Percentiles rank a stretch among this genome's conserved stretches.
These are phyloP conservation scores for Pyricularia sp. DNA, from an alignment of 2,329 filamentous ascomycete species.

Conservation along the genomic window DNA sequence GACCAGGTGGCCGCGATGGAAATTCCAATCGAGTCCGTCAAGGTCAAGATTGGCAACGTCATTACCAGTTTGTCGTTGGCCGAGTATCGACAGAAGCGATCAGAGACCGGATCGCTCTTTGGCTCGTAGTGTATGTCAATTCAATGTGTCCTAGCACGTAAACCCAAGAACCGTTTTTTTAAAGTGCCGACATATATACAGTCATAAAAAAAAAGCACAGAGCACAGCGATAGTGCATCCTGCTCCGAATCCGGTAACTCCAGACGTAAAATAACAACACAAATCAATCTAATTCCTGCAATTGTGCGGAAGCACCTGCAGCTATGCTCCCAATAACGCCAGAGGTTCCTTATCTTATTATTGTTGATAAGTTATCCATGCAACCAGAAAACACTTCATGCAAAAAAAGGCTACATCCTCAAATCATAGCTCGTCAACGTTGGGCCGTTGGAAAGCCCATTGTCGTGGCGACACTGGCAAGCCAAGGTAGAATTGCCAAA, in stretches of 20 bases:
- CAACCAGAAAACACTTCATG: not conserved
- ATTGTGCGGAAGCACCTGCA: not conserved
- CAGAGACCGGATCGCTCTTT: not conserved
- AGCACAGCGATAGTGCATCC: not conserved
- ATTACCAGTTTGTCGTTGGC: slow-evolving; percentile 38
- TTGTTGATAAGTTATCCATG: not conserved
- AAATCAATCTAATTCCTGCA: not conserved
- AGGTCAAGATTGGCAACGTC: slow-evolving; percentile 66
- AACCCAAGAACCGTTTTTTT: not conserved
- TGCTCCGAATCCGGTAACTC: not conserved
- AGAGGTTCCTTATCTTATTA: not conserved
- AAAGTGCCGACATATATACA: not conserved
- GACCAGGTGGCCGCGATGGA: slow-evolving; percentile 27
- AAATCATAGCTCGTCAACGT: slow-evolving; percentile 37
- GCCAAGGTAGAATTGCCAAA: slow-evolving; percentile 43
- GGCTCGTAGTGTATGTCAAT: not conserved
- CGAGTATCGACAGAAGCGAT: not conserved
- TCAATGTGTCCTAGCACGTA: not conserved
- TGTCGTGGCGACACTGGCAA: slow-evolving; percentile 38
- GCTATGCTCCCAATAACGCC: not conserved
- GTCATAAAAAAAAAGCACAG: not conserved
- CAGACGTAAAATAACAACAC: not conserved
- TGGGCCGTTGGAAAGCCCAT: slow-evolving; percentile 36
- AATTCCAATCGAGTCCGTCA: slow-evolving; percentile 52
- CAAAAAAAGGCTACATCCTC: not conserved